phyloP scores from a whole-genome alignment of 2,329 filamentous ascomycete genomes.

The Aspergillus floridensis region DNA sequence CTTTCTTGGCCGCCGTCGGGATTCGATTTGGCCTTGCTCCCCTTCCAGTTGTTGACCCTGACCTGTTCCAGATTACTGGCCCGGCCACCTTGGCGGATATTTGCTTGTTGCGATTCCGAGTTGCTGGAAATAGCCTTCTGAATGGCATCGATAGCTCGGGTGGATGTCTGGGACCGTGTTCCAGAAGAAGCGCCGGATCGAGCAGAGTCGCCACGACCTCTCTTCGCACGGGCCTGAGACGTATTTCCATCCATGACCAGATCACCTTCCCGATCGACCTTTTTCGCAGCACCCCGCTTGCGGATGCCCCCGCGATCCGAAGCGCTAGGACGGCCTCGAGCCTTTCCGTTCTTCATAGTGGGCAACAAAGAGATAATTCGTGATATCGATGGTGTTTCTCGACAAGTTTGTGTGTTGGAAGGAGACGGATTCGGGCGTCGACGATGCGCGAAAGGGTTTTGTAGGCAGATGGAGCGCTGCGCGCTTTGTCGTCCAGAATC shows the following conservation, averaged over 20 bases:
- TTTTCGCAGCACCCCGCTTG: conserved; percentile 46
- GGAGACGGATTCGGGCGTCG: not conserved
- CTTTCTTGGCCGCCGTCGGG: conserved; percentile 64
- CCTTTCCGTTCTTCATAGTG: conserved; percentile 34
- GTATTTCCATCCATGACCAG: conserved; percentile 55
- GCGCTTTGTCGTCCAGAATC: conserved; percentile 25
- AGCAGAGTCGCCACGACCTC: conserved; percentile 32
- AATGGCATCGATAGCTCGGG: conserved; percentile 35
- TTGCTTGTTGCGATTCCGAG: conserved; percentile 33
- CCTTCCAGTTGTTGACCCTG: conserved; percentile 60
- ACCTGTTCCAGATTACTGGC: conserved; percentile 34
- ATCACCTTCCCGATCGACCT: conserved; percentile 61
- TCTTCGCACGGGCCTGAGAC: conserved; percentile 35
- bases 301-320: conserved; percentile 51
- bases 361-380: conserved; percentile 2
- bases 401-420: not conserved
- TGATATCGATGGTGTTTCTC: conserved; percentile 5
- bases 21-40: conserved; percentile 67
- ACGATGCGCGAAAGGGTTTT: not conserved
- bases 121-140: conserved; percentile 36
- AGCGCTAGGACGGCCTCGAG: conserved; percentile 28
- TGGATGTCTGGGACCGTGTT: conserved; percentile 25
- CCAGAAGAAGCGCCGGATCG: conserved; percentile 19
- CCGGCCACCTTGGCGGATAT: conserved; percentile 39
- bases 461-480: conserved; percentile 23